Conservation (phyloP, 805 yeast genomes). For the Scheffersomyces ergatensis region DNA sequence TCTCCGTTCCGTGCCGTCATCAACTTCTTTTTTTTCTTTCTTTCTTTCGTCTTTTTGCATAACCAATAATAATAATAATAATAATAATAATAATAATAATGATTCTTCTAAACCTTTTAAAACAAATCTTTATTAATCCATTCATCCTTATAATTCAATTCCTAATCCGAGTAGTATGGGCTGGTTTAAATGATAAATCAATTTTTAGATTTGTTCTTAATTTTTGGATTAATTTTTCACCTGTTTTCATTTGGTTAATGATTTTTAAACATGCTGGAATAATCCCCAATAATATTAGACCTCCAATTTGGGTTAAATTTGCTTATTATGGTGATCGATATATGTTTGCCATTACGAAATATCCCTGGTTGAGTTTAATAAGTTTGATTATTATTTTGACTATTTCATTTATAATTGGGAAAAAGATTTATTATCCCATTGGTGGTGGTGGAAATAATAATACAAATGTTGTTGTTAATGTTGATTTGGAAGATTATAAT, state of each 20-base stretch:
- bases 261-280: constrained; percentile 59
- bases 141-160: constrained; percentile 8
- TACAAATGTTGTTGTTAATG: not conserved
- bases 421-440: not conserved
- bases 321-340: constrained; percentile 40
- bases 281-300: constrained; percentile 56
- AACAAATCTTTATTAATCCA: constrained; percentile 4
- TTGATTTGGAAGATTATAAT: not conserved
- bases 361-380: not conserved
- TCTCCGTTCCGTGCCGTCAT: too few relatives aligned
- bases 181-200: constrained; percentile 36
- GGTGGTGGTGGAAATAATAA: not conserved
- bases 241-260: constrained; percentile 52
- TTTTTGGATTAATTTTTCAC: constrained; percentile 50
- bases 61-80: not conserved
- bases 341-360: constrained; percentile 22
- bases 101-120: not conserved
- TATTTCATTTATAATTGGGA: constrained; percentile 3
- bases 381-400: constrained; percentile 1
- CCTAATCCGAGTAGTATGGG: constrained; percentile 13
- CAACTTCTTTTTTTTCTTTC: too few relatives aligned
- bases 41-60: not conserved
- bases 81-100: not conserved
- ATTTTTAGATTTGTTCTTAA: constrained; percentile 38
- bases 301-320: constrained; percentile 50